phyloP scores from a whole-genome alignment of 352 stramenopile genomes.

The Globisporangium nodosum region DNA sequence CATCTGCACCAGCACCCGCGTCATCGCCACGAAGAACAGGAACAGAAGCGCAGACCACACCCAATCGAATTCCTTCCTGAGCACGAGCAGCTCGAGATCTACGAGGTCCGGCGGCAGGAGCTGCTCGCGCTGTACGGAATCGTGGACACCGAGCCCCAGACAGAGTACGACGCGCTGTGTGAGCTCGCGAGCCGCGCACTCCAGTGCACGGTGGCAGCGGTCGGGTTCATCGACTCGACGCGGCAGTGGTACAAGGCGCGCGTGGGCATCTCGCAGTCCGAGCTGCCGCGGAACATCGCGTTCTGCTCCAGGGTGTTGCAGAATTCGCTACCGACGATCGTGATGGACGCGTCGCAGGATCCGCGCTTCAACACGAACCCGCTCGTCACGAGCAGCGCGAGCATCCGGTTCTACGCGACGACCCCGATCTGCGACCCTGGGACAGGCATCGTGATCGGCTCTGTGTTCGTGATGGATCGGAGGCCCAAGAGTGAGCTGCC shows the following conservation, averaged over 20 bases:
- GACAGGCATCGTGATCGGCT: slow-evolving; percentile 56
- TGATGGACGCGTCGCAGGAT: slow-evolving; percentile 84
- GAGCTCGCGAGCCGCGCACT: slow-evolving; percentile 58
- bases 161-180: slow-evolving; percentile 74
- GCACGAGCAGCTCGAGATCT: slow-evolving; percentile 39
- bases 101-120: slow-evolving; percentile 34
- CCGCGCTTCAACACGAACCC: slow-evolving; percentile 79
- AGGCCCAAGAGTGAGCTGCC: slow-evolving; percentile 45
- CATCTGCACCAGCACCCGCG: background rate
- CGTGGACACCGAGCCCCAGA: slow-evolving; percentile 32
- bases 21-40: background rate
- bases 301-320: slow-evolving; percentile 61
- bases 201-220: slow-evolving; percentile 51
- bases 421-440: slow-evolving; percentile 59
- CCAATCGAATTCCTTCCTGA: slow-evolving; percentile 44
- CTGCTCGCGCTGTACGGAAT: slow-evolving; percentile 41
- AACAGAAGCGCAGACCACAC: background rate
- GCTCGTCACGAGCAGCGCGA: slow-evolving; percentile 80
- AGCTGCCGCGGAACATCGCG: slow-evolving; percentile 53
- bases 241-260: slow-evolving; percentile 73
- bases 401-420: slow-evolving; percentile 92
- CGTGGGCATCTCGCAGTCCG: slow-evolving; percentile 56
- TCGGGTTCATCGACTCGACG: slow-evolving; percentile 56
- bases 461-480: slow-evolving; percentile 80
- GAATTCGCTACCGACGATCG: slow-evolving; percentile 44